Base-by-base conservation (phyloP, 2,329 filamentous ascomycete genomes). In the Acrodontium crateriforme region DNA sequence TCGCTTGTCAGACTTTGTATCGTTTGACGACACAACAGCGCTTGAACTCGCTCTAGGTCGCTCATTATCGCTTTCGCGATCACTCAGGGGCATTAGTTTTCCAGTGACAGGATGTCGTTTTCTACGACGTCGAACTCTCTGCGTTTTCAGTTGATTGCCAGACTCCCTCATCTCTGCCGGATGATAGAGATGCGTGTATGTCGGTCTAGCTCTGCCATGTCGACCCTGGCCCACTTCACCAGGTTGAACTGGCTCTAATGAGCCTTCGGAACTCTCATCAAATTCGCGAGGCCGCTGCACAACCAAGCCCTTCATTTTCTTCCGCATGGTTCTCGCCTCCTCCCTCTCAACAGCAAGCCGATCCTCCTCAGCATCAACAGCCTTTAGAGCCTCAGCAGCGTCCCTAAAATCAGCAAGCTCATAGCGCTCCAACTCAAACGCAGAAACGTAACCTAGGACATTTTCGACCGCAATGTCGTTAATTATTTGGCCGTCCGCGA, bases 181-280 rank as follows among this genome's bases (percentile, higher is more conserved):
- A n/a, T n/a, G 34, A 33, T 38, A 46, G 18, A 52, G 17, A 18
- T 46, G 41, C 25, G 37, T 49, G 32, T 52, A 54, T 12, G 40
- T 44, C 6, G 50, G 50, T 19, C 50, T 35, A 8, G 49, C 44
- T 18, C 50, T 34, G 2, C 49, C 47, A 29, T 43, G 36, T 10
- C 34, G 34, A 2, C 41, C 43, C 9, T 19, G 18, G 4, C 25
- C 32, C 8, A 32, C 33, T 10, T 30, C 32, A 4, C 12, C 27
- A 8, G 6, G n/a, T 9, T 25, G 24, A 12, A 4, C 15, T 15
- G 12, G n/a, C n/a, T n/a, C n/a, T n/a, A n/a, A n/a, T n/a, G n/a
- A 4, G 9, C 16, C n/a, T 6, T 6, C 27, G 9, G 11, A 11
- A 8, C 19, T 12, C 5, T 31, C 30, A 18, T 25, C 11, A 16